A percentile compares a stretch with the other conserved stretches of the same genome.
phyloP scores from a whole-genome alignment of 805 yeast species.

The Saccharomyces mikatae region DNA sequence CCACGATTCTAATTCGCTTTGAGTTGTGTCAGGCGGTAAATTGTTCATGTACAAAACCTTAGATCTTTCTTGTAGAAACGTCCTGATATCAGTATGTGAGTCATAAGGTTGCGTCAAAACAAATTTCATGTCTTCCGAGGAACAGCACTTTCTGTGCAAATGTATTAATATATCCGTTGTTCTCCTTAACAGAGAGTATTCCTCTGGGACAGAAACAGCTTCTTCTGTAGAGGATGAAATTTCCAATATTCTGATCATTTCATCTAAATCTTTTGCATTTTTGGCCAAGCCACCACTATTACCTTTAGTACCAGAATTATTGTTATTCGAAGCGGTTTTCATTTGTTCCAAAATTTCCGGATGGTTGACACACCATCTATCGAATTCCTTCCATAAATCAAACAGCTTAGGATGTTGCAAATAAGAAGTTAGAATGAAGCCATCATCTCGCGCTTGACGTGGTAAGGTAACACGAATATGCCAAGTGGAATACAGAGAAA shows the following conservation, averaged over 20 bases:
- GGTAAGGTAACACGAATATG: constrained; percentile 69
- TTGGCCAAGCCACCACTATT: constrained; percentile 1
- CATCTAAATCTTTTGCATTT: constrained; percentile 10
- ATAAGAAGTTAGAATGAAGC: constrained; percentile 62
- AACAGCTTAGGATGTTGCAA: constrained; percentile 69
- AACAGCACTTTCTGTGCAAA: constrained; percentile 32
- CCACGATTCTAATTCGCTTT: constrained; percentile 85
- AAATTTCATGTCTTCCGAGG: constrained; percentile 40
- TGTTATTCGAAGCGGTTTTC: constrained; percentile 4
- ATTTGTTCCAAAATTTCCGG: constrained; percentile 30
- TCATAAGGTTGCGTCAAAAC: constrained; percentile 72
- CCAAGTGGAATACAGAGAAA: constrained; percentile 57
- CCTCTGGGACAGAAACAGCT: background rate
- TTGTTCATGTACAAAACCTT: constrained; percentile 74
- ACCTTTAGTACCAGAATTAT: background rate
- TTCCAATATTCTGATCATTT: constrained; percentile 36
- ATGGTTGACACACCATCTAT: constrained; percentile 59
- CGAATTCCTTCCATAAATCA: constrained; percentile 66
- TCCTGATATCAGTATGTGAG: constrained; percentile 59
- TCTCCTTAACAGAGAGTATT: background rate
- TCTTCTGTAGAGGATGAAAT: constrained; percentile 10
- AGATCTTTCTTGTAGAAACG: constrained; percentile 63
- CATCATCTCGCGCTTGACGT: constrained; percentile 73
- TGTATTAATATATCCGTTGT: constrained; percentile 24
- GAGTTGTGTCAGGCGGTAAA: constrained; percentile 79